These are phyloP conservation scores for Diaporthe sp. DNA, from an alignment of 2,329 filamentous ascomycete genomes.

Conservation along the genomic window DNA sequence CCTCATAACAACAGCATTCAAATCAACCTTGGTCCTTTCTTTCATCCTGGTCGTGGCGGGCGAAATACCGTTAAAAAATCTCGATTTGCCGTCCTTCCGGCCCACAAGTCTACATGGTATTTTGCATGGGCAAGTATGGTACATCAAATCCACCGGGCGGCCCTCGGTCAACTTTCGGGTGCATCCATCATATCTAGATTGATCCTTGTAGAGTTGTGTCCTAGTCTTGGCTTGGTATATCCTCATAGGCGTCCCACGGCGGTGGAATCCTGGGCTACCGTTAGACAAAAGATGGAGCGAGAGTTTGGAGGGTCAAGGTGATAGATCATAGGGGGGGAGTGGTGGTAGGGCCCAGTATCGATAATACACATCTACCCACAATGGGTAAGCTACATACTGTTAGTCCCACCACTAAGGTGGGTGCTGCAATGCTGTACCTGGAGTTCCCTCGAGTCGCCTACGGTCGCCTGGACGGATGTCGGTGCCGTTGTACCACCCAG, in stretches of 20 bases:
- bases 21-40: not conserved
- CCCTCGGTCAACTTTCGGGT: slow-evolving; percentile 24
- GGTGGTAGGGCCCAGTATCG: not conserved
- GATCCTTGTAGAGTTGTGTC: slow-evolving; percentile 5
- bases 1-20: not conserved
- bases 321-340: slow-evolving; percentile 4
- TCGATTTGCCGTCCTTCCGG: not conserved
- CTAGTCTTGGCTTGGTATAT: slow-evolving; percentile 1
- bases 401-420: not conserved
- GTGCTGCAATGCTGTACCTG: not conserved
- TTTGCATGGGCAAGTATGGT: not conserved
- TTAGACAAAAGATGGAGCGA: slow-evolving; percentile 24
- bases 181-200: slow-evolving; percentile 6
- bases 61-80: not conserved
- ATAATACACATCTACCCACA: not conserved
- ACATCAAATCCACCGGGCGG: not conserved
- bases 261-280: slow-evolving; percentile 1
- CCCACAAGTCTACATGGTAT: slow-evolving; percentile 13
- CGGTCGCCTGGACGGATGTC: not conserved
- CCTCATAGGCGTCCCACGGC: slow-evolving; percentile 10
- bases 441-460: not conserved
- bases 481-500: slow-evolving; percentile 10
- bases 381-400: not conserved
- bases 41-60: not conserved
- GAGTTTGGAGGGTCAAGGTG: slow-evolving; percentile 1